Evolutionary conservation across 345 rosid species (phyloP).

Genomic region (Dimocarpus longan): DNA sequence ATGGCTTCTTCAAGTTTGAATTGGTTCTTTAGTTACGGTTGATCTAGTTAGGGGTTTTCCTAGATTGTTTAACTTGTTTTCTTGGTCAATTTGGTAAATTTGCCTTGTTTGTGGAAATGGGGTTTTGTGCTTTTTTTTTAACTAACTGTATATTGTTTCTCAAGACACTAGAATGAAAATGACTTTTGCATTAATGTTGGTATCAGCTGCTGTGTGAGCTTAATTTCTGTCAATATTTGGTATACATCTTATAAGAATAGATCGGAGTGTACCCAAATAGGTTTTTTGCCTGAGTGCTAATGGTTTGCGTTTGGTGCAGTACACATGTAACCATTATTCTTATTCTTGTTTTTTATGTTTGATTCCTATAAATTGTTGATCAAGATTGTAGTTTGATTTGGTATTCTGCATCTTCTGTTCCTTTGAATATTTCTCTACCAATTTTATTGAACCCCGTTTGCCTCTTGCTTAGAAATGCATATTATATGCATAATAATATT

Average conservation of each 20-base stretch:
- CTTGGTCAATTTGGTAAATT: constrained; percentile 3
- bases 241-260: neutral
- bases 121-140: neutral
- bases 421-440: neutral
- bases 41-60: neutral
- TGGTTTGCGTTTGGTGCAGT: neutral
- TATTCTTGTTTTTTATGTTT: too few relatives aligned
- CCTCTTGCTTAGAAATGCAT: neutral
- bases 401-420: neutral
- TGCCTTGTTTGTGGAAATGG: neutral
- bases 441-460: neutral
- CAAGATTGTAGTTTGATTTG: neutral
- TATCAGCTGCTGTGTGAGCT: neutral
- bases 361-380: neutral
- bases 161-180: neutral
- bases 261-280: neutral
- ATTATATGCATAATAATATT: neutral
- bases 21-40: neutral
- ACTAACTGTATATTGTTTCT: neutral
- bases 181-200: neutral
- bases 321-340: neutral
- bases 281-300: neutral
- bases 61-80: constrained; percentile 1
- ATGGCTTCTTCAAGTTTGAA: neutral
- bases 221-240: neutral